Conservation (phyloP, 441 rosid genomes). For the Aleurites moluccanus region DNA sequence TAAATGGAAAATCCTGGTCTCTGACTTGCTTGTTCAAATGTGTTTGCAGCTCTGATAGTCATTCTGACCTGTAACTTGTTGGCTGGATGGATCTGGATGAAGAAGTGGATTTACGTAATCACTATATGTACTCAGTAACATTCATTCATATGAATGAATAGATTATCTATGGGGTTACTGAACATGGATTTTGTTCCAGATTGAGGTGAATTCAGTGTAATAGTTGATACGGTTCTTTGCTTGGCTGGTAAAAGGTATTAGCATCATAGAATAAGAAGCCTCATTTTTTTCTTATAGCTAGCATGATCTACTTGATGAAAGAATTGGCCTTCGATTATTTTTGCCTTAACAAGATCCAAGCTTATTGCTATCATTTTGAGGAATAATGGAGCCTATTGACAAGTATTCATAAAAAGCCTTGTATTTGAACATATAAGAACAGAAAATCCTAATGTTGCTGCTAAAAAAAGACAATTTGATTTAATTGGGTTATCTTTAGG, state of each 20-base stretch:
- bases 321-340: too few relatives aligned
- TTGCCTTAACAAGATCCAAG: too few relatives aligned
- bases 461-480: too few relatives aligned
- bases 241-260: background rate
- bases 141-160: too few relatives aligned
- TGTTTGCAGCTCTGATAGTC: background rate
- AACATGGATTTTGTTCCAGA: background rate
- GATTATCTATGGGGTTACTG: too few relatives aligned
- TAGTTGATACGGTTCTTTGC: background rate
- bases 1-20: background rate
- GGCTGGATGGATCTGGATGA: background rate
- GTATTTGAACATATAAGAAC: too few relatives aligned
- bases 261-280: background rate
- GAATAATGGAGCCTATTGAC: too few relatives aligned
- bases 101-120: background rate
- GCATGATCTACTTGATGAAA: too few relatives aligned
- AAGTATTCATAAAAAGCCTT: too few relatives aligned
- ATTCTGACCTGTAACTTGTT: background rate
- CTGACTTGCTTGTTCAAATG: background rate
- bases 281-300: background rate
- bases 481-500: too few relatives aligned
- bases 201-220: background rate
- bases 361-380: too few relatives aligned
- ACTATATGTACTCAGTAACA: background rate
- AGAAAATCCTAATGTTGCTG: too few relatives aligned